Base-by-base conservation (phyloP, 2,329 filamentous ascomycete genomes). In the Moelleriella libera region DNA sequence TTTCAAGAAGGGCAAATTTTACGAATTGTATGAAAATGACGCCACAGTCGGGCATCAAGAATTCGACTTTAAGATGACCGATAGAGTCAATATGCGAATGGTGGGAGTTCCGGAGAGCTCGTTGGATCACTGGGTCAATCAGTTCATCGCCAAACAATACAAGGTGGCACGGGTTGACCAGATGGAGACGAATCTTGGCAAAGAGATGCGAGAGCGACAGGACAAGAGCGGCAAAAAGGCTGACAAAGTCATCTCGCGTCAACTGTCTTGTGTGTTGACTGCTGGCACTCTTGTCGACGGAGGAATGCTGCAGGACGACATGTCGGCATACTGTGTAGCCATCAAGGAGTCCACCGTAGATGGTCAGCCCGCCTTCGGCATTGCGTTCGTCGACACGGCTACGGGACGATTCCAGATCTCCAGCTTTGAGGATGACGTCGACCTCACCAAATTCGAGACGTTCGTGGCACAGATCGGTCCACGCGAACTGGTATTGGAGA, bases 1-100 rank as follows among this genome's bases (percentile, higher is more conserved):
- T 67, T 98, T 98, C 80, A 98, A 97, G 67, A 98, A 98, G 71
- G 92, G 92, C 58, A 98, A 98, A 58, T 98, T 98, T 65, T 98
- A 96, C 60, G 92, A 98, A 62, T 74, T 98, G 0, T 98, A 97
- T 59, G 92, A 98, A 63, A 95, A 96, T 51, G 92, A 98, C 65
- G 92, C 92, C 5, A 95, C 90, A 0, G 83, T 97, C 48, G 92
- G 92, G 5, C 89, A 98, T 60, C 92, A 97, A 62, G 73, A 96
- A 12, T 98, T 98, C 57, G 92, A 98, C 63, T 75, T 98, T 48
- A 98, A 98, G 68, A 82, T 98, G 61, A 98, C 92, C 0, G 92
- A 98, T 58, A 80, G 92, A 47, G 92, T 98, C 62, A 98, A 98
- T 63, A 98, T 98, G 92, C 85, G 90, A 54, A 98, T 98, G 92